Base-by-base conservation (phyloP, 257 asterid species). In the Knoxia roxburghii region DNA sequence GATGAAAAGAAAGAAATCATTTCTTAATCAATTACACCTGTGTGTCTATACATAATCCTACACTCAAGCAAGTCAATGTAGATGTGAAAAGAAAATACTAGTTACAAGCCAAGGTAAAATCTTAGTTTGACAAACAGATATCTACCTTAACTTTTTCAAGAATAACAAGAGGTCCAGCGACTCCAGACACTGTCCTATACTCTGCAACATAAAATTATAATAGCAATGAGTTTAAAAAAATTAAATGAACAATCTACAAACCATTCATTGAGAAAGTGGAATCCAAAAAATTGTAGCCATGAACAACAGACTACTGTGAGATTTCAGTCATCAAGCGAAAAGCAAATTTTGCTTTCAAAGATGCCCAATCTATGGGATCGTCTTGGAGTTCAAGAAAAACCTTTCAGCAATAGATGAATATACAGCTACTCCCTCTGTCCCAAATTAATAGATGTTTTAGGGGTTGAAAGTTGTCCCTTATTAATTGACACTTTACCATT, bases 161-260 rank as follows among this genome's bases (percentile, higher is more conserved):
- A 73, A 94, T 94, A 75, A 94, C 99, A 41, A 94, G 89, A 69
- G 99, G 99, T 63, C 99, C 99, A 71, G 99, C 99, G 68, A 90
- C 99, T 75, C 99, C 96, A 48, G 98, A 94, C 73, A 94, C 98
- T 64, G 99, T 94, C 76, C 99, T 87, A 63, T 94, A 94, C 80
- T 94, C 99, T 94, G 96, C 80, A 82, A 51, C 33, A 63, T 50
- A 35, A 64, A 11, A 72, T 41, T 41, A 1, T n/a, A 2, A 41
- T 6, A 41, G 2, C 11, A 3, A 11, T 7, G 13, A 41, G 10
- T 4, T 2, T 33, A 65, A 33, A 51, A 1, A 53, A 21, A 27
- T 65, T 17, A 13, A 14, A 11, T 29, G 13, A 37, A 13, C 24
- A 51, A 33, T 53, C 23, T 21, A 17, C 51, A 12, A 21, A 18